Percentiles rank a stretch among this genome's conserved stretches.
Conservation (phyloP, 2,329 filamentous ascomycete species). For the Drechmeria coniospora region DNA sequence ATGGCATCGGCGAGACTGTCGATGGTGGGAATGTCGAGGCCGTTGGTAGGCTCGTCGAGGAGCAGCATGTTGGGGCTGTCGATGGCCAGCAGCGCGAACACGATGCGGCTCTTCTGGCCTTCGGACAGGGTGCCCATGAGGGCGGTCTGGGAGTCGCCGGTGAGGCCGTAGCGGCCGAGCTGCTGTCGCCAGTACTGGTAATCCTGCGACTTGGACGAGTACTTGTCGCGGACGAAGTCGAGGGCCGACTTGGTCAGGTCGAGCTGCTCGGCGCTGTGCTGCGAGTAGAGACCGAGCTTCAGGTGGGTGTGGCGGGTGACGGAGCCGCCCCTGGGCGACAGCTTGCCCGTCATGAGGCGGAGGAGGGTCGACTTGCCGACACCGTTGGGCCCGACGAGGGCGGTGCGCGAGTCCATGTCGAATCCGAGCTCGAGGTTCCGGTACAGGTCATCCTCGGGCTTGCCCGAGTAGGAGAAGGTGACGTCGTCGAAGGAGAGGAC, state of each 20-base stretch:
- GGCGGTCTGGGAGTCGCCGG: slow-evolving; percentile 85
- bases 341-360: slow-evolving; percentile 89
- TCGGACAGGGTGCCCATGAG: slow-evolving; percentile 97
- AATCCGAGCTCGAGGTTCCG: slow-evolving; percentile 95
- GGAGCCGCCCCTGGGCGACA: slow-evolving; percentile 66
- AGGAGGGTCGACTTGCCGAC: slow-evolving; percentile 96
- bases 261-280: slow-evolving; percentile 96
- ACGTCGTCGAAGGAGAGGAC: slow-evolving; percentile 94
- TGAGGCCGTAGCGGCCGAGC: slow-evolving; percentile 86
- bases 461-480: slow-evolving; percentile 93
- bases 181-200: slow-evolving; percentile 99
- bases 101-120: slow-evolving; percentile 94
- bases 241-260: slow-evolving; percentile 95
- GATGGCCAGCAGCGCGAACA: slow-evolving; percentile 91
- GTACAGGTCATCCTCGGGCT: slow-evolving; percentile 82
- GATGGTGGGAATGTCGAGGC: slow-evolving; percentile 96
- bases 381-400: slow-evolving; percentile 95
- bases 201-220: slow-evolving; percentile 75
- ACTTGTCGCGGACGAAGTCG: slow-evolving; percentile 96
- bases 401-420: slow-evolving; percentile 97
- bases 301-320: slow-evolving; percentile 92
- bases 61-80: slow-evolving; percentile 95
- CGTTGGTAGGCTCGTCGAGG: slow-evolving; percentile 97
- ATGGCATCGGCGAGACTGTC: slow-evolving; percentile 96
- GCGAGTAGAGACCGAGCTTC: slow-evolving; percentile 95